phyloP scores from a whole-genome alignment of 495 filamentous ascomycete species.

The Podospora sp. region DNA sequence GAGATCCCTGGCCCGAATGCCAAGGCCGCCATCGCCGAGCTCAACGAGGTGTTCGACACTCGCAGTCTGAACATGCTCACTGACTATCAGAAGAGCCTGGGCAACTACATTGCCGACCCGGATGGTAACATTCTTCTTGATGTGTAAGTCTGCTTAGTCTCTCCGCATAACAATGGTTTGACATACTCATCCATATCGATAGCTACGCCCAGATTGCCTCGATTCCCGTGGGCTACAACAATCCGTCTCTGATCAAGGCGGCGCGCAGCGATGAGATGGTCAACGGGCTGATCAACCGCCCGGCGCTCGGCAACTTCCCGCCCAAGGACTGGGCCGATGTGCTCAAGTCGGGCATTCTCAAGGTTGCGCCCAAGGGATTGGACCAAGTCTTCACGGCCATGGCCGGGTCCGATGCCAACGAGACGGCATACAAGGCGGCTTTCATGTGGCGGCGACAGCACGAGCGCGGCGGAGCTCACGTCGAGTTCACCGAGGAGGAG shows the following conservation, averaged over 20 bases:
- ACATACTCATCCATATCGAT: slow-evolving; percentile 6
- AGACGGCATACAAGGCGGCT: slow-evolving; percentile 98
- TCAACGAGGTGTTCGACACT: slow-evolving; percentile 90
- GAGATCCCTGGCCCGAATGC: slow-evolving; percentile 83
- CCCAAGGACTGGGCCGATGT: slow-evolving; percentile 84
- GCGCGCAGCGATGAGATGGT: slow-evolving; percentile 79
- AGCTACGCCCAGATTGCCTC: slow-evolving; percentile 96
- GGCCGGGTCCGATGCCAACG: slow-evolving; percentile 96
- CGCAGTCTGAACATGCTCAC: slow-evolving; percentile 91
- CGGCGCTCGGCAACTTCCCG: slow-evolving; percentile 95
- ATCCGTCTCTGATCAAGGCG: slow-evolving; percentile 72
- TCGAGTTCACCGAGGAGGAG: slow-evolving; percentile 85
- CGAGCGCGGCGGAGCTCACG: slow-evolving; percentile 78
- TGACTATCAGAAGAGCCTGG: slow-evolving; percentile 73
- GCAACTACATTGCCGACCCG: slow-evolving; percentile 82
- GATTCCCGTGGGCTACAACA: slow-evolving; percentile 97
- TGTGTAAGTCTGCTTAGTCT: slow-evolving; percentile 59
- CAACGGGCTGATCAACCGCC: slow-evolving; percentile 85
- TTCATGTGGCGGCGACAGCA: slow-evolving; percentile 96
- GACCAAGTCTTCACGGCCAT: slow-evolving; percentile 97
- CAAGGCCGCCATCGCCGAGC: slow-evolving; percentile 59
- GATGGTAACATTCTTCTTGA: slow-evolving; percentile 83
- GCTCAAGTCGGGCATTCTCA: slow-evolving; percentile 83
- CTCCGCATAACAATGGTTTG: slow-evolving; percentile 18
- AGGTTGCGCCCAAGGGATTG: slow-evolving; percentile 86